Evolutionary conservation across 257 asterid genomes (phyloP).

Genomic region (Gentiana macrophylla): DNA sequence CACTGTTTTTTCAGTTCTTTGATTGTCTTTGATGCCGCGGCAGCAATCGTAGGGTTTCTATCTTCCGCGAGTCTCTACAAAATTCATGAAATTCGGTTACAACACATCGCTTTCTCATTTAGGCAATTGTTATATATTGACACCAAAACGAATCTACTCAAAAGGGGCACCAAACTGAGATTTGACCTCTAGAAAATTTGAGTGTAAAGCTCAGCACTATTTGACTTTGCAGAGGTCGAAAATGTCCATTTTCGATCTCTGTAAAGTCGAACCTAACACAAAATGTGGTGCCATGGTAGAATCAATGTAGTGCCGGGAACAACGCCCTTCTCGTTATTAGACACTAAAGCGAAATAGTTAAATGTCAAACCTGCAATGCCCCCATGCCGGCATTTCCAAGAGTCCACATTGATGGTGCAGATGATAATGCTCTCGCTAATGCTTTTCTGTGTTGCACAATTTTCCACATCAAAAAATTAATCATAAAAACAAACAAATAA

Average conservation of each 20-base stretch:
- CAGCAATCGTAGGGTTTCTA: conserved; percentile 82
- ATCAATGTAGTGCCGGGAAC: neutral
- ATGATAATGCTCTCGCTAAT: conserved; percentile 81
- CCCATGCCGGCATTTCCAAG: conserved; percentile 99
- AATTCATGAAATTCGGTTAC: neutral
- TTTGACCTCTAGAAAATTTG: no score
- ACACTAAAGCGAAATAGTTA: no score
- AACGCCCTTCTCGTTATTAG: no score
- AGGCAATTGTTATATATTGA: no score
- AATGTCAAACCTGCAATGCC: conserved; percentile 60
- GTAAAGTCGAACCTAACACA: no score
- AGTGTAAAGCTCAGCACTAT: no score
- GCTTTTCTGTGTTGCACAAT: conserved; percentile 56
- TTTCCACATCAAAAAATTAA: neutral
- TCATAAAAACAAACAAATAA: neutral
- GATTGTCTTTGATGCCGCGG: conserved; percentile 77
- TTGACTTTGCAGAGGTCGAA: no score
- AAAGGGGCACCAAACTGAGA: neutral
- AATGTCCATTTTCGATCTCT: no score
- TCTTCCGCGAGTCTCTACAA: conserved; percentile 82
- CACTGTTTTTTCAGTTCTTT: conserved; percentile 76
- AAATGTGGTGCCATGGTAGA: no score
- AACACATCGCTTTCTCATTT: no score
- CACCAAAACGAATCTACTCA: neutral
- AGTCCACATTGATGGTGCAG: conserved; percentile 97